Evolutionary conservation across 805 yeast genomes (phyloP), one percentile per base, ranked within the genome.

Genomic region (Debaryomyces hansenii): DNA sequence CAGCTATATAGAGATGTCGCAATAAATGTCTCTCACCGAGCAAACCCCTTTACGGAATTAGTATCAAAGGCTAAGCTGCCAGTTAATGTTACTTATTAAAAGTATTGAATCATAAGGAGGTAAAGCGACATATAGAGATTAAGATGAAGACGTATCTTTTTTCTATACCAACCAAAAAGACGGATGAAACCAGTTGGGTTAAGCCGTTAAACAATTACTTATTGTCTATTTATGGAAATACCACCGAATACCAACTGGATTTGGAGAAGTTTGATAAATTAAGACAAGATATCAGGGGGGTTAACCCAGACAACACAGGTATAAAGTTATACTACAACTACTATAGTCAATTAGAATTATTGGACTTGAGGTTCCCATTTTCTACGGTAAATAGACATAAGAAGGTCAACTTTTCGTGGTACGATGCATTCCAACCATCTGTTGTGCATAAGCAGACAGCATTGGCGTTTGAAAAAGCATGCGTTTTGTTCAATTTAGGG

Each of bases 381-480:
- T 74, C 73, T 43, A 69, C 77, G n/a, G 75, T 84, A 48, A 63
- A 67, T 50, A 64, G 58, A 41, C 60, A 56, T 47, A 69, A 64
- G 45, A 73, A 75, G 47, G 60, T 85, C 9, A 75, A 78, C 45
- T 92, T 91, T 62, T 75, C 81, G 0, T 92, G 98, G 98, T 67
- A 69, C 53, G 96, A 91, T 60, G 85, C 94, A 4, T 87, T 83
- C 58, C 68, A 69, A 6, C 57, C 63, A 5, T 48, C 67, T 0
- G 66, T 72, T 1, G 66, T 74, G 11, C 77, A 77, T 49, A 72
- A 85, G n/a, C 97, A 91, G 60, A 79, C 79, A 56, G 85, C 96
- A 0, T 58, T 88, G 37, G 90, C 96, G 0, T 90, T 88, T 60
- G 99, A 92, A 59, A 92, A 92, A 67, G 96, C 97, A 0, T 80